Evolutionary conservation across 176 grass and related monocot species (phyloP), one percentile per base, ranked within the genome.

Genomic region (Raddia distichophylla): DNA sequence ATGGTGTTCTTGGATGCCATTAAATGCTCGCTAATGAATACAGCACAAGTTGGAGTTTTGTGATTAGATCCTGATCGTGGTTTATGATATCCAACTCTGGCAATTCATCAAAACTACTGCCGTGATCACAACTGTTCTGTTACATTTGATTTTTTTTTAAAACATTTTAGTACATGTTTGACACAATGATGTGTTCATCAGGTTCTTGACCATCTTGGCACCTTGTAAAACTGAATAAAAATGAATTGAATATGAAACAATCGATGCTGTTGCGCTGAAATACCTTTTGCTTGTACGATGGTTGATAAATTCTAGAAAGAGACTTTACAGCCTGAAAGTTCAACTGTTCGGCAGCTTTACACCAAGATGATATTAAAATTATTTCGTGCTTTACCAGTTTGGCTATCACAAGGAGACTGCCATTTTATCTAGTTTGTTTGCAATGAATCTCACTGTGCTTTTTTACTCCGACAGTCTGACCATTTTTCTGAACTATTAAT

Each of bases 401-500:
- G 32, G 45, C 44, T 44, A 35, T 49, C 40, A 73, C 6, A 73
- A 45, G 6, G 37, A 22, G 64, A 40, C 33, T 52, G 10, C 48
- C 13, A 11, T 78, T 66, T 52, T 43, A 15, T 64, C 61, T 16
- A 35, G 32, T 37, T 64, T 37, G 12, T 37, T 64, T 37, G 35
- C 34, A 65, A 66, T 65, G 16, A 65, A 52, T 16, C 47, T 66
- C 3, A 33, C 48, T 49, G 58, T 43, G n/a, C n/a, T n/a, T 77
- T 46, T 15, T 64, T 46, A 60, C 10, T 45, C n/a, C 71, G 60
- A 15, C 32, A 50, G 4, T 45, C n/a, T 77, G 60, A 10, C 27
- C 60, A 45, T 27, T 66, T 80, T 62, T 80, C 43, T 45, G 37
- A 75, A 69, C 19, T 63, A 72, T n/a, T 74, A 70, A 37, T 60